phyloP scores from a whole-genome alignment of 2,329 filamentous ascomycete species.

The Aspergillus bombycis region DNA sequence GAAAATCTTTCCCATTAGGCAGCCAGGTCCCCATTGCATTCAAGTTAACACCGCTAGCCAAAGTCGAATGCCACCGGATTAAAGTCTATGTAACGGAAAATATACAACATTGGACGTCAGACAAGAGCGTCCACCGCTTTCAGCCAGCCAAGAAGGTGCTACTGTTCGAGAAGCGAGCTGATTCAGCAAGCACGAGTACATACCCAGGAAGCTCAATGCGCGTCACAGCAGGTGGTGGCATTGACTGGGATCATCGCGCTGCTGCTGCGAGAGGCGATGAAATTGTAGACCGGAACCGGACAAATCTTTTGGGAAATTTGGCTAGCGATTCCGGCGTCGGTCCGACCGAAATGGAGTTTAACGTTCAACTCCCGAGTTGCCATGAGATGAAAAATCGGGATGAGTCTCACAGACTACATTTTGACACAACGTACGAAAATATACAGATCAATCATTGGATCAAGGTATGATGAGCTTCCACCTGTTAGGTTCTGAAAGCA shows the following conservation, averaged over 20 bases:
- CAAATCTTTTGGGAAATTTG: conserved; percentile 80
- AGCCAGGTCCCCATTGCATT: conserved; percentile 89
- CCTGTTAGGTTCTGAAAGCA: background rate
- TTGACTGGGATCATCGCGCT: conserved; percentile 64
- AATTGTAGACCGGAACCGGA: conserved; percentile 55
- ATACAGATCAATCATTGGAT: conserved; percentile 97
- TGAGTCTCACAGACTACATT: conserved; percentile 69
- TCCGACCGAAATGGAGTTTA: conserved; percentile 92
- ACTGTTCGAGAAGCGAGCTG: conserved; percentile 84
- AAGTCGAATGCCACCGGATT: conserved; percentile 89
- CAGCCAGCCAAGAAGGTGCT: conserved; percentile 83
- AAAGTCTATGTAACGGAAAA: conserved; percentile 91
- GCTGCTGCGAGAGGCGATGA: conserved; percentile 60
- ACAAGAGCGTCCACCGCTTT: conserved; percentile 81
- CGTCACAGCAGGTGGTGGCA: conserved; percentile 78
- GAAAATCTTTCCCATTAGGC: conserved; percentile 90
- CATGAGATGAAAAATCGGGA: conserved; percentile 78
- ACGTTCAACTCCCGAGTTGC: conserved; percentile 87
- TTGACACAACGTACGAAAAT: conserved; percentile 91
- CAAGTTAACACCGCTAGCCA: conserved; percentile 88
- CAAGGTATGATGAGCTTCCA: conserved; percentile 63
- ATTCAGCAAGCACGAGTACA: conserved; percentile 71
- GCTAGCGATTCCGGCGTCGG: conserved; percentile 77
- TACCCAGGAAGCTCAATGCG: conserved; percentile 77
- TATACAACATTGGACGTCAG: conserved; percentile 86